phyloP scores from a whole-genome alignment of 257 asterid genomes.

The Thymus mandschuricus region DNA sequence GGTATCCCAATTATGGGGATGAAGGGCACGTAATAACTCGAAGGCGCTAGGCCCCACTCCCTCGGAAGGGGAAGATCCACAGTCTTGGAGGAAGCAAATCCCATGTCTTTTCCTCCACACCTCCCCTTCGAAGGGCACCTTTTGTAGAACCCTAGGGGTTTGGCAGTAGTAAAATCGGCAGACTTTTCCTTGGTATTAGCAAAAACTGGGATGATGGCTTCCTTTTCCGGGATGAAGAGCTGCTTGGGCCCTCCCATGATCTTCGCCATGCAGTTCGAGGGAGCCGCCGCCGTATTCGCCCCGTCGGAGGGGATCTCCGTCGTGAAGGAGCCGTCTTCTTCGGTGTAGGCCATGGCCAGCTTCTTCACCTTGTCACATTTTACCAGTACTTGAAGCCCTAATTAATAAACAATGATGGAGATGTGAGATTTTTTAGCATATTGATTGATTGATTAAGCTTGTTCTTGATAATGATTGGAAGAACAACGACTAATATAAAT shows the following conservation, averaged over 20 bases:
- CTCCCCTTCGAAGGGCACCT: slow-evolving; percentile 56
- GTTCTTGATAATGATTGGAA: background rate
- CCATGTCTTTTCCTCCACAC: slow-evolving; percentile 41
- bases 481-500: background rate
- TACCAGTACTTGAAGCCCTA: slow-evolving; percentile 66
- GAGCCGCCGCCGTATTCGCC: background rate
- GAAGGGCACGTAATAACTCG: slow-evolving; percentile 74
- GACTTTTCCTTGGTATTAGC: slow-evolving; percentile 35
- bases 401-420: background rate
- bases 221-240: slow-evolving; percentile 45
- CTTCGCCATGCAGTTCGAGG: slow-evolving; percentile 66
- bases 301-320: slow-evolving; percentile 45
- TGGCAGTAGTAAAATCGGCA: slow-evolving; percentile 43
- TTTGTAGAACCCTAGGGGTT: slow-evolving; percentile 64
- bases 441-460: too few relatives aligned
- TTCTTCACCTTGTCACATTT: slow-evolving; percentile 69
- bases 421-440: too few relatives aligned
- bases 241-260: slow-evolving; percentile 78
- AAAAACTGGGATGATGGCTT: slow-evolving; percentile 34
- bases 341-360: slow-evolving; percentile 50
- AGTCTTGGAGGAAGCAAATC: slow-evolving; percentile 78
- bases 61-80: slow-evolving; percentile 79
- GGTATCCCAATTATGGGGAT: slow-evolving; percentile 95
- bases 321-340: slow-evolving; percentile 60
- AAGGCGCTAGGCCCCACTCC: slow-evolving; percentile 89